These are phyloP conservation scores for Arthroderma sp. DNA, from an alignment of 2,329 filamentous ascomycete species.

Conservation along the genomic window DNA sequence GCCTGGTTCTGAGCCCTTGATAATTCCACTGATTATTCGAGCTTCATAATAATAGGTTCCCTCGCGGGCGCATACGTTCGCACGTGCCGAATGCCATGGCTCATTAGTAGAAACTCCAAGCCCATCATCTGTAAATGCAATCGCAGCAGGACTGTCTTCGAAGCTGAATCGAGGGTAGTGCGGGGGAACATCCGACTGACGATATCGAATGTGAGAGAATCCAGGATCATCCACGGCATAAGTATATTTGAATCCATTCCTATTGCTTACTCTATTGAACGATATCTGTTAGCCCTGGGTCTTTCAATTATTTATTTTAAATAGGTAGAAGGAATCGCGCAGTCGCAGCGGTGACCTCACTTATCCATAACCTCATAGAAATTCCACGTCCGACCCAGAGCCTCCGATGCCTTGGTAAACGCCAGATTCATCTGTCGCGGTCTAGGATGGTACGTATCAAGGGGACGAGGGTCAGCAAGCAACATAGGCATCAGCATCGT, in stretches of 20 bases:
- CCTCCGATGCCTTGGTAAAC: constrained; percentile 22
- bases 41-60: constrained; percentile 92
- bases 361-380: constrained; percentile 33
- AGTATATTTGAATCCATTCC: constrained; percentile 69
- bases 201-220: constrained; percentile 83
- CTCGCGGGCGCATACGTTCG: constrained; percentile 80
- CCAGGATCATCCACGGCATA: constrained; percentile 80
- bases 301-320: neutral
- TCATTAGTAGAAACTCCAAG: constrained; percentile 77
- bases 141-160: constrained; percentile 76
- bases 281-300: neutral
- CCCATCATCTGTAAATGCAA: constrained; percentile 66
- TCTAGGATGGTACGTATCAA: constrained; percentile 26
- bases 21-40: constrained; percentile 61
- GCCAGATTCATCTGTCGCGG: constrained; percentile 28
- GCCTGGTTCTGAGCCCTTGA: constrained; percentile 14
- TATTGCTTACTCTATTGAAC: constrained; percentile 43
- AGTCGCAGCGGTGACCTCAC: constrained; percentile 1
- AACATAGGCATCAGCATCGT: constrained; percentile 27
- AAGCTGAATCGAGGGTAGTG: constrained; percentile 78
- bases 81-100: constrained; percentile 80
- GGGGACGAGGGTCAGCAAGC: constrained; percentile 26
- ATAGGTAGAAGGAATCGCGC: neutral
- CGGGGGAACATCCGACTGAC: constrained; percentile 73
- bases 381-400: constrained; percentile 24